Percentiles rank a stretch among this genome's conserved stretches.
Conservation (phyloP, 1,284 basidiomycete genomes). For the Ustilago xerochloae region DNA sequence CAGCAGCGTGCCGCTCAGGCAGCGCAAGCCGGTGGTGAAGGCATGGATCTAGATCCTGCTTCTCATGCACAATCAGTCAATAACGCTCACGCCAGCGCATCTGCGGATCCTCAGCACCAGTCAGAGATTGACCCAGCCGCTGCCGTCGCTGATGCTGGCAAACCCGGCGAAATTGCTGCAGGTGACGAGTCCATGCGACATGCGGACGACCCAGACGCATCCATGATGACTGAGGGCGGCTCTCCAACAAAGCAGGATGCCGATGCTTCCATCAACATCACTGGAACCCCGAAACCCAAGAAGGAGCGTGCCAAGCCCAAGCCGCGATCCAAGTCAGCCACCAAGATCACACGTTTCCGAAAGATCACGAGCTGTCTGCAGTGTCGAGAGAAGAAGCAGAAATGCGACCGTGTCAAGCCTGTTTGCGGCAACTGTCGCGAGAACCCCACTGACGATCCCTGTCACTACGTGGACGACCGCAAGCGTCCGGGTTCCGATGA, state of each 20-base stretch:
- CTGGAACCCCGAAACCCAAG: conserved; percentile 37
- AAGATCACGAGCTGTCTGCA: conserved; percentile 61
- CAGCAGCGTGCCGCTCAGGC: conserved; percentile 18
- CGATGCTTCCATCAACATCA: conserved; percentile 22
- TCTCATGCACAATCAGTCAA: conserved; percentile 3
- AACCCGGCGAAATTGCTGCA: neutral
- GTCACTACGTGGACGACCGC: conserved; percentile 55
- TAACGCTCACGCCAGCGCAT: neutral
- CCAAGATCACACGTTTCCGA: conserved; percentile 60
- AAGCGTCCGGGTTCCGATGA: conserved; percentile 47
- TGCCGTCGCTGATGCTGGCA: conserved; percentile 15
- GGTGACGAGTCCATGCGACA: conserved; percentile 27
- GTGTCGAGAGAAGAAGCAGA: conserved; percentile 62
- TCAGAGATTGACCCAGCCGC: conserved; percentile 39
- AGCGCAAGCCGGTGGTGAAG: neutral
- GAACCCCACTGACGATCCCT: conserved; percentile 48
- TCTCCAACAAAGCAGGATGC: conserved; percentile 31
- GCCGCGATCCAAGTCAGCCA: conserved; percentile 50
- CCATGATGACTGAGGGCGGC: conserved; percentile 28
- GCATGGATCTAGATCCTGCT: conserved; percentile 32
- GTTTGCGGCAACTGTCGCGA: conserved; percentile 56
- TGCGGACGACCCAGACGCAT: conserved; percentile 36
- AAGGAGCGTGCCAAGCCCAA: conserved; percentile 56
- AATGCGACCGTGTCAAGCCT: conserved; percentile 61
- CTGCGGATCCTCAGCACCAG: conserved; percentile 6